Percentiles rank a stretch among this genome's conserved stretches.
phyloP scores from a whole-genome alignment of 495 filamentous ascomycete genomes.

The Pseudevernia furfuracea region DNA sequence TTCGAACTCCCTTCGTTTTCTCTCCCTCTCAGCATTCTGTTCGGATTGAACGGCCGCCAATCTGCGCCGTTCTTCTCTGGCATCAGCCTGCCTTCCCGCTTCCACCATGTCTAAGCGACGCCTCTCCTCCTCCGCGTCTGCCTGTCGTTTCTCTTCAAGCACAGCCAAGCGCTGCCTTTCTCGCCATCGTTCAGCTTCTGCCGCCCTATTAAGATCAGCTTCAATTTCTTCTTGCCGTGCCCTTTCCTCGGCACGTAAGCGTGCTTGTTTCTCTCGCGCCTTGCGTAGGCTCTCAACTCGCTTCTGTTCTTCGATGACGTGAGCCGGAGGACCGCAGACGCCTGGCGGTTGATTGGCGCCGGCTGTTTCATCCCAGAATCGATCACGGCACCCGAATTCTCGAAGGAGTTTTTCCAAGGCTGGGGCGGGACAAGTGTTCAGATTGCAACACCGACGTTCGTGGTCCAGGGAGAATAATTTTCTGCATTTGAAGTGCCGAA shows the following conservation, averaged over 20 bases:
- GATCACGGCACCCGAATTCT: constrained; percentile 12
- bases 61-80: not conserved
- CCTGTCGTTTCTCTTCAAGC: not conserved
- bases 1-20: not conserved
- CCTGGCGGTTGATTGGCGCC: constrained; percentile 18
- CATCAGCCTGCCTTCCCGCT: not conserved
- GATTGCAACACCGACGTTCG: constrained; percentile 15
- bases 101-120: constrained; percentile 1
- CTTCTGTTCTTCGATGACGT: constrained; percentile 8
- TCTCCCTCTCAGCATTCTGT: not conserved
- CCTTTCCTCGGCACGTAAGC: constrained; percentile 13
- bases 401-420: constrained; percentile 20
- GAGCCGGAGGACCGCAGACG: constrained; percentile 9
- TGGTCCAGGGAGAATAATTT: not conserved
- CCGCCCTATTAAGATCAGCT: constrained; percentile 10
- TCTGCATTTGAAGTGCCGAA: constrained; percentile 20
- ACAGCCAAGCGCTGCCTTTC: constrained; percentile 6
- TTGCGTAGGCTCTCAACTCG: constrained; percentile 11
- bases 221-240: constrained; percentile 8
- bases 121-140: not conserved
- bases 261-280: constrained; percentile 5
- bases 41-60: constrained; percentile 11
- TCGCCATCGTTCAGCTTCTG: constrained; percentile 14
- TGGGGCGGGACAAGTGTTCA: constrained; percentile 11
- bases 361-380: constrained; percentile 17